Percentiles rank a stretch among this genome's conserved stretches.
Evolutionary conservation across 345 rosid species (phyloP).

Genomic region (Linum tenue): DNA sequence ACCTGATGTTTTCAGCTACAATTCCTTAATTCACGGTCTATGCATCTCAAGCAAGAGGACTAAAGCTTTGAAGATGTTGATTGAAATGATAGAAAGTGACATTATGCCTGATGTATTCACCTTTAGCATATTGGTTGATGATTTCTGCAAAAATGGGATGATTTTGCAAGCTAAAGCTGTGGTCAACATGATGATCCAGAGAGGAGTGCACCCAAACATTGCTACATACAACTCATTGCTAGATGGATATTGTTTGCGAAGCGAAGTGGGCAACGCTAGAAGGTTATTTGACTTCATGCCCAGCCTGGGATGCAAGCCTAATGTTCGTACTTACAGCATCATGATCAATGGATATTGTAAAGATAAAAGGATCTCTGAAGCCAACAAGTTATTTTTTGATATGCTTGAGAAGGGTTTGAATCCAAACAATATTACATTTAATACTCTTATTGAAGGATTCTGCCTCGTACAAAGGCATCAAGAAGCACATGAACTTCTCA

Average conservation of each 20-base stretch:
- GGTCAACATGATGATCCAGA: slow-evolving; percentile 7
- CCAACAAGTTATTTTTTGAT: background rate
- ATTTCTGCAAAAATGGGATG: slow-evolving; percentile 5
- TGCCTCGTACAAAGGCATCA: background rate
- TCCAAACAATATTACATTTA: background rate
- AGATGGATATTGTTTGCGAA: background rate
- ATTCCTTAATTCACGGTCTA: slow-evolving; percentile 7
- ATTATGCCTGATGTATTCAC: slow-evolving; percentile 6
- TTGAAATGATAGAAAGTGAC: slow-evolving; percentile 3
- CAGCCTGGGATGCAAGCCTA: background rate
- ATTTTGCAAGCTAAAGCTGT: slow-evolving; percentile 2
- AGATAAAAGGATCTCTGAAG: background rate
- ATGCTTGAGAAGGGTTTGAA: background rate
- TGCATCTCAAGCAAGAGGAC: background rate
- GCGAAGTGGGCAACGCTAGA: background rate
- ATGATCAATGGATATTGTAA: background rate
- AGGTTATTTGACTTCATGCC: background rate
- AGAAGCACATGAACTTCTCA: background rate
- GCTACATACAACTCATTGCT: background rate
- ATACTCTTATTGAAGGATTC: background rate
- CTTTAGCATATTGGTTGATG: slow-evolving; percentile 8
- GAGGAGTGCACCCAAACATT: slow-evolving; percentile 3
- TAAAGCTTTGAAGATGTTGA: background rate
- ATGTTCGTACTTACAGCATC: background rate
- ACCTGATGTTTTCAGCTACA: slow-evolving; percentile 5